Base-by-base conservation (phyloP, 495 filamentous ascomycete genomes). In the Daldinia vernicosa region DNA sequence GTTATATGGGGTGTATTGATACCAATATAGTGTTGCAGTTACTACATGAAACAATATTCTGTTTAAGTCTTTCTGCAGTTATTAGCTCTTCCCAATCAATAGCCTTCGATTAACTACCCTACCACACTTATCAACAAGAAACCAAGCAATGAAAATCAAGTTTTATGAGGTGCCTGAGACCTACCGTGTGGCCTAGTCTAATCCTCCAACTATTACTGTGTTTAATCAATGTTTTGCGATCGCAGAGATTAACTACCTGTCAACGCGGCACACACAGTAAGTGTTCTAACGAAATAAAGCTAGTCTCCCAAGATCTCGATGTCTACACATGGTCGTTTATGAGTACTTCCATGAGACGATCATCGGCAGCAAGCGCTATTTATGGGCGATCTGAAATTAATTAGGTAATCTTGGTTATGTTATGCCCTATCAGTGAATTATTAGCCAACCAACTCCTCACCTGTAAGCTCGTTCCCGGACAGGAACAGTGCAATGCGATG, bases 401-500 rank as follows among this genome's bases (percentile, higher is more conserved):
- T 56, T 56, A 15, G n/a, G 30, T 56, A 35, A 35, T 56, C 27
- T 53, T 28, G 51, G 26, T 30, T 53, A 53, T 22, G 51, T 2
- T 28, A 53, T 30, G n/a, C 11, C 50, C 15, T 17, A 53, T 30
- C 26, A 30, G 26, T 27, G 14, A 30, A 15, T 30, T 30, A n/a
- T 8, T 35, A 22, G 30, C 53, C 27, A 33, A 32, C 53, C 53
- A 35, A 0, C 53, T 56, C 15, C 27, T 17, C 30, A 12, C 9
- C 17, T 12, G 15, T 30, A 17, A 30, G 24, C 28, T 57, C 30
- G 30, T 22, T 62, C 24, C 50, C 62, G 15, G 24, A 66, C 32
- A 24, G 33, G 47, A 52, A 14, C n/a, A 27, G 51, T 58, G 39
- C 35, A 50, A 50, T 27, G 26, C 55, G 60, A 27, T 51, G 17